These are phyloP conservation scores for Neonectria hederae DNA, from an alignment of 2,329 filamentous ascomycete species.

Conservation along the genomic window DNA sequence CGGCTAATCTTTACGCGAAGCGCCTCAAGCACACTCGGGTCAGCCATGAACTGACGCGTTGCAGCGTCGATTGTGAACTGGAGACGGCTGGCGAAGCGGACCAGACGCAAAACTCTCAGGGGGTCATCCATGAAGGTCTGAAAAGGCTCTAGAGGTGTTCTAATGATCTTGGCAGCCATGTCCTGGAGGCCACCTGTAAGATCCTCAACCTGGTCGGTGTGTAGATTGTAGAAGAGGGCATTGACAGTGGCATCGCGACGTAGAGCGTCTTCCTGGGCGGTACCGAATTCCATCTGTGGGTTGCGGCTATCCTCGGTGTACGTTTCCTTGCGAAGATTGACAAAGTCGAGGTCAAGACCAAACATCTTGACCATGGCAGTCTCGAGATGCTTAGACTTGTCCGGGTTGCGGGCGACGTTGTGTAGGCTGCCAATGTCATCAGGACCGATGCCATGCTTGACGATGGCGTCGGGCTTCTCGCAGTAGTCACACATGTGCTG, in stretches of 20 bases:
- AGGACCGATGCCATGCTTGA: conserved; percentile 66
- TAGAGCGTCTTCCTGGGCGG: conserved; percentile 86
- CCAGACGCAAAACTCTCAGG: conserved; percentile 82
- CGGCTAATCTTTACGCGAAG: conserved; percentile 90
- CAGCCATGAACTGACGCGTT: conserved; percentile 78
- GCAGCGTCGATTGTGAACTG: conserved; percentile 78
- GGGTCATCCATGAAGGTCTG: conserved; percentile 97
- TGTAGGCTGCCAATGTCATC: conserved; percentile 79
- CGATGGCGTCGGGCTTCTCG: conserved; percentile 64
- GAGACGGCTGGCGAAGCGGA: conserved; percentile 89
- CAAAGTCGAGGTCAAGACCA: conserved; percentile 89
- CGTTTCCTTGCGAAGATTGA: conserved; percentile 92
- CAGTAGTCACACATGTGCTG: conserved; percentile 74
- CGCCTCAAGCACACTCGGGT: conserved; percentile 79
- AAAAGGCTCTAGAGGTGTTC: conserved; percentile 86
- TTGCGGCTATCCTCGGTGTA: conserved; percentile 91
- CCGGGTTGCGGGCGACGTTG: conserved; percentile 90
- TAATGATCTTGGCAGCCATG: conserved; percentile 76
- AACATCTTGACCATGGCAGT: conserved; percentile 88
- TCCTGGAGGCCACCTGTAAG: conserved; percentile 83
- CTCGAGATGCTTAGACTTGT: conserved; percentile 96
- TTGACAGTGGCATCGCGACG: conserved; percentile 94
- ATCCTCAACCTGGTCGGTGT: conserved; percentile 83
- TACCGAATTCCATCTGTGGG: conserved; percentile 93
- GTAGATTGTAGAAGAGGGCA: conserved; percentile 93